phyloP scores from a whole-genome alignment of 768 basidiomycete species.

The Paxillus involutus region DNA sequence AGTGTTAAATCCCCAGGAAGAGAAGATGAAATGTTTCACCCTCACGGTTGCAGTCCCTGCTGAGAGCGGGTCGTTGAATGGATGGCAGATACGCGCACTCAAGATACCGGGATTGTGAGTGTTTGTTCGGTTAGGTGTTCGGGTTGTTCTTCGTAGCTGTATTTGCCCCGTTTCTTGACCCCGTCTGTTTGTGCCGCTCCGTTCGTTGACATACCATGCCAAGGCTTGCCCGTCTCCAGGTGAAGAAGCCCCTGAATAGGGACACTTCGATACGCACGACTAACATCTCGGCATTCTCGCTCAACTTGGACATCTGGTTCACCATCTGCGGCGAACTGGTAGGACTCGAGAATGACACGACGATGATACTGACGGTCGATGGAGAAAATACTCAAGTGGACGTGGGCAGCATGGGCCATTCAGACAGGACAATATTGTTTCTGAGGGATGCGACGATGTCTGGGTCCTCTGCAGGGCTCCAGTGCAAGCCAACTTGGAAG shows the following conservation, averaged over 20 bases:
- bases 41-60: conserved; percentile 70
- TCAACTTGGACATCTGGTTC: conserved; percentile 4
- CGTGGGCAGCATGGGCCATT: background rate
- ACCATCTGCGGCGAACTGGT: background rate
- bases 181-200: background rate
- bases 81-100: conserved; percentile 63
- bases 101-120: conserved; percentile 67
- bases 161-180: background rate
- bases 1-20: background rate
- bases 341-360: background rate
- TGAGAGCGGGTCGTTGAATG: conserved; percentile 70
- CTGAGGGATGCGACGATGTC: background rate
- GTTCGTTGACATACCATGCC: background rate
- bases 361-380: conserved; percentile 13
- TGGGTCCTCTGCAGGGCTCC: background rate
- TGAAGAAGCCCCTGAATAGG: conserved; percentile 5
- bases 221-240: conserved; percentile 23
- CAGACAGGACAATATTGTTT: conserved; percentile 9
- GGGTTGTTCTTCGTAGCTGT: background rate
- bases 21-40: conserved; percentile 45
- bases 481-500: conserved; percentile 18
- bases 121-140: too few species aligned
- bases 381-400: conserved; percentile 2
- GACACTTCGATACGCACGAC: conserved; percentile 19
- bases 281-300: conserved; percentile 25